phyloP scores from a whole-genome alignment of 164 flowering plant genomes.

The Euptelea pleiosperma region DNA sequence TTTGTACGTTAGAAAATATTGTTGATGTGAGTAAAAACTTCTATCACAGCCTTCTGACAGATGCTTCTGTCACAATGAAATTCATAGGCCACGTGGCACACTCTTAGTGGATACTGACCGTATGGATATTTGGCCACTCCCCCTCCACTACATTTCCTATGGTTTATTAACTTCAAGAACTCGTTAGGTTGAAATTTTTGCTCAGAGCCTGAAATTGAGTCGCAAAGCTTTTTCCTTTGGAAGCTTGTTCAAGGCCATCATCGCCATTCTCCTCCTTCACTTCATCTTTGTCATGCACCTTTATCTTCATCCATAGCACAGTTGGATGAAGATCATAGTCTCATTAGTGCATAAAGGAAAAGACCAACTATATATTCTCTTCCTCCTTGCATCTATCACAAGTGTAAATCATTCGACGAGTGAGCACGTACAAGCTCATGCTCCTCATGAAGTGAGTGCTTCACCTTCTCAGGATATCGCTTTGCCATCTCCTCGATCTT shows the following conservation, averaged over 20 bases:
- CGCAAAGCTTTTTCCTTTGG: no score
- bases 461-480: constrained; percentile 69
- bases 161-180: no score
- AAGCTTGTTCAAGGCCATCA: constrained; percentile 7
- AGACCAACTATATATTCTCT: constrained; percentile 55
- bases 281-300: constrained; percentile 7
- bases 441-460: constrained; percentile 40
- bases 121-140: no score
- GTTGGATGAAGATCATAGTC: constrained; percentile 60
- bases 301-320: constrained; percentile 42
- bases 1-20: no score
- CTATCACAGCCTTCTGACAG: no score
- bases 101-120: no score
- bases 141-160: no score
- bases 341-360: constrained; percentile 45
- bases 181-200: no score
- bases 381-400: constrained; percentile 51
- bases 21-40: no score
- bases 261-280: constrained; percentile 14
- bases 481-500: constrained; percentile 57
- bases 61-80: no score
- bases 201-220: no score
- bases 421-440: constrained; percentile 56
- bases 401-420: constrained; percentile 22
- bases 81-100: no score